Percentiles rank a stretch among this genome's conserved stretches.
phyloP scores from a whole-genome alignment of 73 alveolate species.

The Paramecium caudatum region DNA sequence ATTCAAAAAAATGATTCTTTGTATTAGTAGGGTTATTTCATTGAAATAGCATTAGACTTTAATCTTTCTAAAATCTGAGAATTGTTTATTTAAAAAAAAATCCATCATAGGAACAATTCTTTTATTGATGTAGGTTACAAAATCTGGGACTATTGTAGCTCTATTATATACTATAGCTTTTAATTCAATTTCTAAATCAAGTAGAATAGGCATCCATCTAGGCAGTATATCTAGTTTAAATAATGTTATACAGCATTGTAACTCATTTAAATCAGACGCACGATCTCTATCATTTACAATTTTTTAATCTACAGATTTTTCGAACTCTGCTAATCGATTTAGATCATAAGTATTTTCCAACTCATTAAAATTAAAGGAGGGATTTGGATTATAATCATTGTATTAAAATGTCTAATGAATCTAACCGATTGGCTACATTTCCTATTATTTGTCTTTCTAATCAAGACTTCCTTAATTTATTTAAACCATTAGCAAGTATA shows the following conservation, averaged over 20 bases:
- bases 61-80: not conserved
- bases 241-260: not conserved
- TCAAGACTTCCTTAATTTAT: not conserved
- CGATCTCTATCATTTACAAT: slow-evolving; percentile 2
- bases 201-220: slow-evolving; percentile 60
- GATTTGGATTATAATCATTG: not conserved
- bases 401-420: no score
- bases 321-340: not conserved
- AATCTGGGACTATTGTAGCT: not conserved
- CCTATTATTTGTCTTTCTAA: not conserved
- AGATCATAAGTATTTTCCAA: not conserved
- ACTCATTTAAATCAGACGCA: not conserved
- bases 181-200: slow-evolving; percentile 40
- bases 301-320: not conserved
- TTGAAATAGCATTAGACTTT: slow-evolving; percentile 9
- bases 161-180: slow-evolving; percentile 10
- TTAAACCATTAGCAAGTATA: not conserved
- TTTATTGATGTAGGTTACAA: not conserved
- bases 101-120: slow-evolving; percentile 49
- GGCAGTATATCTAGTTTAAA: slow-evolving; percentile 12
- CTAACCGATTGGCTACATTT: no score
- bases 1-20: not conserved
- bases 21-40: not conserved
- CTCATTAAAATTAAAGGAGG: not conserved
- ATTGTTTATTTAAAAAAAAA: not conserved